Base-by-base conservation (phyloP, 192 early-diverging fungal species). In the Linnemannia hyalina region DNA sequence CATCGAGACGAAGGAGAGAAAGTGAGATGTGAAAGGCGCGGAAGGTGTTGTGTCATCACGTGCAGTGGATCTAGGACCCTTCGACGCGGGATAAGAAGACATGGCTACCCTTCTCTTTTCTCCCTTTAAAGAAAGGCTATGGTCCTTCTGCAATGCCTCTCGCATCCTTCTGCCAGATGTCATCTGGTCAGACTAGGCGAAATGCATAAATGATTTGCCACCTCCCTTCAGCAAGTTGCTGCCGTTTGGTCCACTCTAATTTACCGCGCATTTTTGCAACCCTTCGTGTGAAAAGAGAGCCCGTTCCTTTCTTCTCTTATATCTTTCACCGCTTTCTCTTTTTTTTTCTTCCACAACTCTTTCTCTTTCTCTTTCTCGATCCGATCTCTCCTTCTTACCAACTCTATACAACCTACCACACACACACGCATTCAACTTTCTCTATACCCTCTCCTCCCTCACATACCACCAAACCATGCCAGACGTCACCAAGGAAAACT, bases 401-500 rank as follows among this genome's bases (percentile, higher is more conserved):
- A 36, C 71, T 5, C 15, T 22, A 2, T 15, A 32, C n/a, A 23
- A 8, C 9, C 41, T 54, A 40, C 38, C 38, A 40, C 38, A 3
- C 22, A 55, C 52, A 23, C 52, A 29, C 57, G 7, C n/a, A n/a
- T 60, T 26, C 52, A 15, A 46, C 44, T 2, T 13, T 2, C 44
- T 32, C 69, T 26, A 9, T 20, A 3, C 69, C 55, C 49, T 57
- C 35, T 55, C 29, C 68, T n/a, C 18, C 55, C 18, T 32, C 65
- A 29, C 73, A 74, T 20, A n/a, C 54, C 32, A 68, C 8, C 63
- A 46, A 54, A 81, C 46, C 26, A 77, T 80, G 16, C 63, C 80
- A 16, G 89, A 89, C 23, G 76, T 32, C 72, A 36, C 49, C 82
- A 32, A 84, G 65, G 60, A 32, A 35, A 74, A 82, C 41, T 88